Base-by-base conservation (phyloP, 306 rosid species). In the Oxytropis ochrocephala region DNA sequence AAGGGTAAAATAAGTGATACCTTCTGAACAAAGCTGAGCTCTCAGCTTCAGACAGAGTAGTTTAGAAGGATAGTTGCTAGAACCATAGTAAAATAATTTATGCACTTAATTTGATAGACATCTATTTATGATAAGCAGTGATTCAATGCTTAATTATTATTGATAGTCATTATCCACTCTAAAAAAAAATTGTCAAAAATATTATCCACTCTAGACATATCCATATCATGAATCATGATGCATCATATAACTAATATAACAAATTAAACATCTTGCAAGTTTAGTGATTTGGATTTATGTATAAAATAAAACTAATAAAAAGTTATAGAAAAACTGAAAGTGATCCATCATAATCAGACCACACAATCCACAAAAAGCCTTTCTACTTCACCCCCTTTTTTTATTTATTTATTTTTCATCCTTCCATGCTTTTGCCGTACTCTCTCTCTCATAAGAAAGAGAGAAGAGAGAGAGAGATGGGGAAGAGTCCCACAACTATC, bases 401-500 rank as follows among this genome's bases (percentile, higher is more conserved):
- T 9, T 9, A 27, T 5, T 16, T 11, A 5, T 52, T 55, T 19
- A 8, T 10, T 51, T 5, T 46, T 32, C 29, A 16, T 58, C 30
- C 13, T 42, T 7, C 11, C 18, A 73, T 19, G 46, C 52, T 56
- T n/a, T 59, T n/a, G 67, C 77, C 72, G 80, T 67, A 79, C 63
- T 57, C 64, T 60, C 41, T 57, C 47, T 57, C 9, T 12, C 27
- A 30, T 48, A 68, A 64, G 80, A 55, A 64, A 44, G 49, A 35
- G 19, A 68, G 58, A 12, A 11, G 9, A 76, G 53, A 55, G 55
- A 66, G 70, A 55, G 44, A 49, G 60, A 70, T 21, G 55, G 70
- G 53, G 12, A 75, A 72, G 81, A 80, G 84, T 87, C 97, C 96
- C 97, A 85, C 98, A 86, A 78, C 91, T 61, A 74, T 80, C 79